Percentiles rank a stretch among this genome's conserved stretches.
Evolutionary conservation across 352 stramenopile genomes (phyloP).

Genomic region (Halophytophthora batemanensis): DNA sequence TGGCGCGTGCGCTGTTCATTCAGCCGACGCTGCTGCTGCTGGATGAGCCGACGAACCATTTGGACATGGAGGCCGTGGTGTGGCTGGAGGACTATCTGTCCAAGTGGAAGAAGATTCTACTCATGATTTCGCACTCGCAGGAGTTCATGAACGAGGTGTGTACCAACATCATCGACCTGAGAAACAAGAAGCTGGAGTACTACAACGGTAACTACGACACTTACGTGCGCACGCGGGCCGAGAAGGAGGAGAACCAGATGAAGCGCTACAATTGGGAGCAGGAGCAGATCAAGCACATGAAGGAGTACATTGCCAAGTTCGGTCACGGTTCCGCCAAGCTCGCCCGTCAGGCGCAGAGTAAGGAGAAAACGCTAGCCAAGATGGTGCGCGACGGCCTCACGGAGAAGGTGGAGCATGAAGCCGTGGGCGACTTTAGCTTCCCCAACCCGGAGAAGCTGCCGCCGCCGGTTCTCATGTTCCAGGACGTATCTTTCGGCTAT

Average conservation of each 20-base stretch:
- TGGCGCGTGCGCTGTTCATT: conserved; percentile 97
- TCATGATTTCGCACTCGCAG: conserved; percentile 98
- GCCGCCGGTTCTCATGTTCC: conserved; percentile 96
- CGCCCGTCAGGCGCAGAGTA: conserved; percentile 96
- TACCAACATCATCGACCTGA: conserved; percentile 98
- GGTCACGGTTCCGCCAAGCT: conserved; percentile 97
- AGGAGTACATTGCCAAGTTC: conserved; percentile 99
- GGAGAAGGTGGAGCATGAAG: conserved; percentile 91
- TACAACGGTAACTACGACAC: conserved; percentile 99
- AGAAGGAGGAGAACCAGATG: conserved; percentile 98
- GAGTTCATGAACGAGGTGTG: conserved; percentile 99
- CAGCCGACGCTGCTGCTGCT: conserved; percentile 93
- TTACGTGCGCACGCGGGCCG: conserved; percentile 95
- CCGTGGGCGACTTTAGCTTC: conserved; percentile 94
- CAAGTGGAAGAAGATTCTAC: conserved; percentile 96
- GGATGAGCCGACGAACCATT: conserved; percentile 95
- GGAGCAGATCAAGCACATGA: conserved; percentile 98
- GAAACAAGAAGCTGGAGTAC: conserved; percentile 94
- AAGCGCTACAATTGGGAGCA: conserved; percentile 98
- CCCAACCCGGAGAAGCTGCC: conserved; percentile 94
- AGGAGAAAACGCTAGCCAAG: conserved; percentile 98
- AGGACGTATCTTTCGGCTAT: conserved; percentile 97
- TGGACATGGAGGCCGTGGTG: conserved; percentile 98
- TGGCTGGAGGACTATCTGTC: conserved; percentile 98
- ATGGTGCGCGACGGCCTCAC: conserved; percentile 96